Evolutionary conservation across 192 early-diverging fungal genomes (phyloP).

Genomic region (Geranomyces michiganensis): DNA sequence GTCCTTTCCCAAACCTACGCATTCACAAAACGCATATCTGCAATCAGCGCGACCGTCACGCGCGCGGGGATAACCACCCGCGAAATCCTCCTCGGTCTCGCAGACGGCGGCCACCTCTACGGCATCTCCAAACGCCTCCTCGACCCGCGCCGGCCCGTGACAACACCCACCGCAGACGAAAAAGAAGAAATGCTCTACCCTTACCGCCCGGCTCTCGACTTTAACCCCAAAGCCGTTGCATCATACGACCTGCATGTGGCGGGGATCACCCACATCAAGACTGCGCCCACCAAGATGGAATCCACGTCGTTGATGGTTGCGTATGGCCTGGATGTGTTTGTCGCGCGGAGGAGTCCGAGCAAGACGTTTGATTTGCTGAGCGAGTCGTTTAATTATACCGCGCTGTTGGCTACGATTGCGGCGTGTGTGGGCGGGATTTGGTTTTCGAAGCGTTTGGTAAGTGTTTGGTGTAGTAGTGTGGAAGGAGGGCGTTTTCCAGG

Average conservation of each 20-base stretch:
- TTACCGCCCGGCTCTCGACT: conserved; percentile 71
- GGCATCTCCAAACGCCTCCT: conserved; percentile 74
- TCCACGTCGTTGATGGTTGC: conserved; percentile 89
- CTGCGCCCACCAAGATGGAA: conserved; percentile 82
- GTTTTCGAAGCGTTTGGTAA: conserved; percentile 59
- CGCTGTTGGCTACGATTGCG: conserved; percentile 82
- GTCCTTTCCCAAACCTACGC: conserved; percentile 76
- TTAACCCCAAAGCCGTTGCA: conserved; percentile 76
- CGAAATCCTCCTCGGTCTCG: conserved; percentile 75
- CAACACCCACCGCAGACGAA: conserved; percentile 71
- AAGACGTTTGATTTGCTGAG: conserved; percentile 92
- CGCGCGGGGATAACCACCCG: conserved; percentile 81
- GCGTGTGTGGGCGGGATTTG: conserved; percentile 73
- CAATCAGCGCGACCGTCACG: conserved; percentile 86
- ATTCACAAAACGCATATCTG: conserved; percentile 71
- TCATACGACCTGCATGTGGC: conserved; percentile 73
- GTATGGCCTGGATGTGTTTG: conserved; percentile 92
- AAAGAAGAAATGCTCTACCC: conserved; percentile 86
- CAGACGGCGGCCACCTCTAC: conserved; percentile 56
- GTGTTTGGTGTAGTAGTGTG: conserved; percentile 1
- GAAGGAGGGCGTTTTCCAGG: neutral
- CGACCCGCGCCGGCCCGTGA: conserved; percentile 80
- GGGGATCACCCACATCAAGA: conserved; percentile 68
- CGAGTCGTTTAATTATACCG: conserved; percentile 87
- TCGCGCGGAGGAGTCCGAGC: conserved; percentile 78